phyloP scores from a whole-genome alignment of 331 rosid genomes.

The Phaseolus coccineus region DNA sequence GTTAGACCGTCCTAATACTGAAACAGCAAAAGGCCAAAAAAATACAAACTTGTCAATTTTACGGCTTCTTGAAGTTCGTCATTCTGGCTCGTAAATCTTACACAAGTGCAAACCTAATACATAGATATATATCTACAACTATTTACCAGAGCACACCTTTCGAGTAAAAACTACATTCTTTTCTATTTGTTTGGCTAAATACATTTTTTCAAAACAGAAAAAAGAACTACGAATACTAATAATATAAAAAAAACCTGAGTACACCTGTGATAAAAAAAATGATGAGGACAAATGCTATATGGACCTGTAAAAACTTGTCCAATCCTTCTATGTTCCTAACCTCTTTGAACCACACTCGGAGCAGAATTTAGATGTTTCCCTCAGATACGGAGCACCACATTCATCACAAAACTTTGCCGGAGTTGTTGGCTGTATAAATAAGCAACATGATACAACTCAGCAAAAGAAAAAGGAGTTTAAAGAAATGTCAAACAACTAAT shows the following conservation, averaged over 20 bases:
- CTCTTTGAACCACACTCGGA: slow-evolving; percentile 93
- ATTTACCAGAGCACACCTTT: slow-evolving; percentile 34
- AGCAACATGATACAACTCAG: slow-evolving; percentile 34
- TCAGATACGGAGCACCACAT: slow-evolving; percentile 84
- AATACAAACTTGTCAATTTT: slow-evolving; percentile 9
- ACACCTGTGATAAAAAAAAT: slow-evolving; percentile 19
- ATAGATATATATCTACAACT: slow-evolving; percentile 36
- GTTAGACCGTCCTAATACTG: neutral
- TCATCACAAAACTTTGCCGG: slow-evolving; percentile 93
- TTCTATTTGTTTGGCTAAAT: slow-evolving; percentile 23
- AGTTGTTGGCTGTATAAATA: slow-evolving; percentile 71
- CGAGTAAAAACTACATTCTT: slow-evolving; percentile 12
- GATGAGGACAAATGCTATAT: neutral
- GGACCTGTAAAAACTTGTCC: slow-evolving; percentile 19
- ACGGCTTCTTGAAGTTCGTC: slow-evolving; percentile 22
- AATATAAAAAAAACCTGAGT: neutral
- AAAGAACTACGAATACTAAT: slow-evolving; percentile 19
- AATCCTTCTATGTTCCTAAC: slow-evolving; percentile 61
- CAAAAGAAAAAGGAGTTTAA: slow-evolving; percentile 1
- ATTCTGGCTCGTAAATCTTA: slow-evolving; percentile 11
- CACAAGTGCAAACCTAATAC: neutral
- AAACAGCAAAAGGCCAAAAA: slow-evolving; percentile 18
- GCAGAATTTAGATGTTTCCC: slow-evolving; percentile 96
- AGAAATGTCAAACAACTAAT: slow-evolving; percentile 28
- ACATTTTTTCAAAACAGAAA: slow-evolving; percentile 14